Conservation (phyloP, 129 eudicot species). For the Cynara cardunculus region DNA sequence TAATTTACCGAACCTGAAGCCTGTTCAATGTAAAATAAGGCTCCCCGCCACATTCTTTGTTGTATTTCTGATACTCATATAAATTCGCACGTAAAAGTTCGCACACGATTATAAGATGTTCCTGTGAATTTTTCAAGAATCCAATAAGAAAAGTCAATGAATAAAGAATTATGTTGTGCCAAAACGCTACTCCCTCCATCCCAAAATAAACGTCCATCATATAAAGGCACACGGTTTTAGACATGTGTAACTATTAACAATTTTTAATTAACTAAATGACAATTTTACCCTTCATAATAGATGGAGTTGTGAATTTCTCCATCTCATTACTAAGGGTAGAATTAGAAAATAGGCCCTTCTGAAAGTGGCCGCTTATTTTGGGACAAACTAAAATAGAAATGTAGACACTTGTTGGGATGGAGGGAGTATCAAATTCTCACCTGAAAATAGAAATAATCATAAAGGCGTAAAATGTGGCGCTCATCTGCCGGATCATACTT, state of each 20-base stretch:
- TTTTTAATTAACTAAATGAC: neutral
- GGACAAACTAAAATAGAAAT: neutral
- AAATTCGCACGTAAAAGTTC: slow-evolving; percentile 87
- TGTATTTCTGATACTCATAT: slow-evolving; percentile 88
- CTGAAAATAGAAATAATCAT: slow-evolving; percentile 95
- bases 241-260: no score
- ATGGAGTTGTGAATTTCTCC: neutral
- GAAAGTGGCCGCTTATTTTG: neutral
- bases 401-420: neutral
- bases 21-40: slow-evolving; percentile 77
- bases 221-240: neutral
- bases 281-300: neutral
- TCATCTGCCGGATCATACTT: slow-evolving; percentile 87
- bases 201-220: neutral
- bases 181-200: neutral
- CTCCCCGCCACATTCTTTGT: slow-evolving; percentile 82
- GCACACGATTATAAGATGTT: slow-evolving; percentile 88
- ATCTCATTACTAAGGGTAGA: neutral
- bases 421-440: slow-evolving; percentile 31
- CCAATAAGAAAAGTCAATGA: neutral
- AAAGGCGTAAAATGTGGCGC: slow-evolving; percentile 85
- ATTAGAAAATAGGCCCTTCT: neutral
- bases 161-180: neutral
- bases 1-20: slow-evolving; percentile 60
- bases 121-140: slow-evolving; percentile 44